phyloP scores from a whole-genome alignment of 78 protist genomes.

The Isochrysis galbana region DNA sequence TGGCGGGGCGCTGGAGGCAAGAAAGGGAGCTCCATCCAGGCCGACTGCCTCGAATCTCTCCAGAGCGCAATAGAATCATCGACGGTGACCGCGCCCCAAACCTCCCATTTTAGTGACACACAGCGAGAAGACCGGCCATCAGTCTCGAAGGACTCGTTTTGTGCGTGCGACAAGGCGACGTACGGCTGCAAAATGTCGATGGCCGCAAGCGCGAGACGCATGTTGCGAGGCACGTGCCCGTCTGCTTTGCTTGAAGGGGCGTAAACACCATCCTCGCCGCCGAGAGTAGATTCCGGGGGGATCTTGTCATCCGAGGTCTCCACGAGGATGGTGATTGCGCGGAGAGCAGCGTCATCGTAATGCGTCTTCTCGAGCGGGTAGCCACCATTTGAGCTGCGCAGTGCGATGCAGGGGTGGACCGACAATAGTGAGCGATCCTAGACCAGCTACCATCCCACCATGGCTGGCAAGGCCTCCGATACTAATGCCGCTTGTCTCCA shows the following conservation, averaged over 20 bases:
- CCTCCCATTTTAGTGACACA: background rate
- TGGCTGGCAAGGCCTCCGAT: background rate
- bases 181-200: background rate
- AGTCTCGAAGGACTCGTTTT: background rate
- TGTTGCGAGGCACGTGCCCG: constrained; percentile 30
- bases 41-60: no score
- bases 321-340: background rate
- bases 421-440: background rate
- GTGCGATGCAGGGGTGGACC: background rate
- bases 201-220: constrained; percentile 9
- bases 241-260: background rate
- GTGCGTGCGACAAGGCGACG: background rate
- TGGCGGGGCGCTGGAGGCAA: background rate
- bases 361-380: background rate
- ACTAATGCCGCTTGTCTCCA: no score
- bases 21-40: background rate
- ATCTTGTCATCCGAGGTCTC: background rate
- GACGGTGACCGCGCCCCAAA: background rate
- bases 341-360: background rate
- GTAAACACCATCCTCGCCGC: background rate
- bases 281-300: background rate
- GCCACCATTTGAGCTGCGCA: background rate
- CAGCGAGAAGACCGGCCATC: background rate
- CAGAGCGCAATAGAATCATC: background rate
- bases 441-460: background rate